These are phyloP conservation scores for Sphaerostilbella broomeana DNA, from an alignment of 2,329 filamentous ascomycete species.

Conservation along the genomic window DNA sequence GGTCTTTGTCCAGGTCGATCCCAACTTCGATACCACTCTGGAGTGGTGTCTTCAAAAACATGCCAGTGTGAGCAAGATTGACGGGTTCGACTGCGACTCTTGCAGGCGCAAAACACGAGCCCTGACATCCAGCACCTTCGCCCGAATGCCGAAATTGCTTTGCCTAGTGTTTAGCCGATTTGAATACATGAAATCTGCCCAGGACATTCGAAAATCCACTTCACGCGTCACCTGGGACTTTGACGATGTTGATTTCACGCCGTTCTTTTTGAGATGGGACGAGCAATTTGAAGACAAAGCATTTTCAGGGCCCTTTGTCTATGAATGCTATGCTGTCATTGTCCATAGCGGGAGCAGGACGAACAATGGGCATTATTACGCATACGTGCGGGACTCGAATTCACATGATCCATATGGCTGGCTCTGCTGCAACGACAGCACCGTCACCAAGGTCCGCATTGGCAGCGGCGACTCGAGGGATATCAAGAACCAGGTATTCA, in stretches of 20 bases:
- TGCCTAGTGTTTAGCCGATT: slow-evolving; percentile 68
- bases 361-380: slow-evolving; percentile 73
- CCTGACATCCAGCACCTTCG: slow-evolving; percentile 66
- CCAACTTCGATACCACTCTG: slow-evolving; percentile 30
- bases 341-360: slow-evolving; percentile 64
- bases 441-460: slow-evolving; percentile 36
- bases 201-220: slow-evolving; percentile 55
- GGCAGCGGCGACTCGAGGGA: slow-evolving; percentile 31
- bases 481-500: slow-evolving; percentile 33
- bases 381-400: slow-evolving; percentile 56
- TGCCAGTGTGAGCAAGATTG: slow-evolving; percentile 59
- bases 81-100: slow-evolving; percentile 65
- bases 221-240: slow-evolving; percentile 72
- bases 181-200: slow-evolving; percentile 28
- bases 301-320: slow-evolving; percentile 56
- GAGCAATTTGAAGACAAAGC: slow-evolving; percentile 33
- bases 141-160: slow-evolving; percentile 70
- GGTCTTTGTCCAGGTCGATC: slow-evolving; percentile 38
- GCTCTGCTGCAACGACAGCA: slow-evolving; percentile 44
- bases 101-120: slow-evolving; percentile 64
- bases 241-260: slow-evolving; percentile 53
- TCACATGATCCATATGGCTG: slow-evolving; percentile 38
- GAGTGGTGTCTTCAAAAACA: slow-evolving; percentile 65
- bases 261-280: slow-evolving; percentile 34
- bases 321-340: slow-evolving; percentile 82